Evolutionary conservation across 2,329 filamentous ascomycete species (phyloP), one percentile per base, ranked within the genome.

Genomic region (Moelleriella libera): DNA sequence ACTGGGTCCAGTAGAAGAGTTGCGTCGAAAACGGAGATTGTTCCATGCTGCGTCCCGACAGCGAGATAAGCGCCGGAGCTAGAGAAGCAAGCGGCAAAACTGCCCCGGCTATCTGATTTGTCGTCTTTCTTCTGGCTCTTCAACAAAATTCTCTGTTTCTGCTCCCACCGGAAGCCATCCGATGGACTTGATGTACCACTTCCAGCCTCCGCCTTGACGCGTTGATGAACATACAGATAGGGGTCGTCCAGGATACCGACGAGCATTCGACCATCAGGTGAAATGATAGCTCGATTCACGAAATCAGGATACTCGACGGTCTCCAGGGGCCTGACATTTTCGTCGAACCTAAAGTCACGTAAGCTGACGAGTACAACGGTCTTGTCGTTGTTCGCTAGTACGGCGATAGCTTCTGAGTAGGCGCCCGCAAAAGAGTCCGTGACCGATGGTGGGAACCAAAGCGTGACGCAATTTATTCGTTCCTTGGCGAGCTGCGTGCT

Each of bases 241-340:
- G 88, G 83, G 56, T 89, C 84, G 60, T 98, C 92, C 41, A 90
- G 85, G 42, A 97, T 85, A 2, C 88, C 86, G 5, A 89, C 75
- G 21, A 97, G 71, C 9, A 90, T 67, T 21, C 74, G 76, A 1
- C 89, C 90, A 60, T 96, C 85, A 0, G 90, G 92, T 6, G 90
- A 96, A 46, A 98, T 82, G n/a, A 89, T 79, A 34, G 89, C 87
- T 58, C 94, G 88, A 58, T 98, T 98, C 68, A 97, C 90, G 53
- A 82, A 85, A 59, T 90, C 85, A 5, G 85, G 83, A 53, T 94
- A 83, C 4, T 77, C 73, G 47, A 96, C 68, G 42, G 81, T 74
- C 47, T 85, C 80, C 28, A 94, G 66, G 37, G 83, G 71, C 50
- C 84, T 72, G 11, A 64, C 62, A 44, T 63, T 63, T 12, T 68